phyloP scores from a whole-genome alignment of 805 yeast species.

The Spathaspora boniae region DNA sequence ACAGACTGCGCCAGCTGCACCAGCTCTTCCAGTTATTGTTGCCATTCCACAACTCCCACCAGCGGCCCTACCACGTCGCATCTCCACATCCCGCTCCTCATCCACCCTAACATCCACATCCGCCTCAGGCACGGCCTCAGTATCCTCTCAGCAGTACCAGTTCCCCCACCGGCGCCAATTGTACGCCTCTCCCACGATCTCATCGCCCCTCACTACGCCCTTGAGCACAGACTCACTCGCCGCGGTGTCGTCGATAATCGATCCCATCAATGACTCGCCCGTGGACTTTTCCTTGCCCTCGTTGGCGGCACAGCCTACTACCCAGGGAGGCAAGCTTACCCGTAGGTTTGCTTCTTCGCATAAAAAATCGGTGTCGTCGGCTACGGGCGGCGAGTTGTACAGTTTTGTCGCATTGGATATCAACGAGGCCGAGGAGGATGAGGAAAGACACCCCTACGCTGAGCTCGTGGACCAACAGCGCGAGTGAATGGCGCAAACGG shows the following conservation, averaged over 20 bases:
- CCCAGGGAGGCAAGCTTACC: too few species aligned
- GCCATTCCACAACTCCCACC: neutral
- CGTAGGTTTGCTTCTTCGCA: too few species aligned
- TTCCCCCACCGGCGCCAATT: constrained; percentile 3
- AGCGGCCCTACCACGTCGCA: neutral
- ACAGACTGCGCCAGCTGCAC: neutral
- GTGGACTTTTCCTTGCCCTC: constrained; percentile 32
- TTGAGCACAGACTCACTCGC: constrained; percentile 21
- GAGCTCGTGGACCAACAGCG: too few species aligned
- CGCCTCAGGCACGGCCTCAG: neutral
- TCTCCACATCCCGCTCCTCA: neutral
- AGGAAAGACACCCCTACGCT: too few species aligned
- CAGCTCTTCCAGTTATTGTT: neutral
- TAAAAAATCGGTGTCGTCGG: constrained; percentile 15
- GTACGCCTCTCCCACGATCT: constrained; percentile 27
- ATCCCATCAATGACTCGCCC: constrained; percentile 38
- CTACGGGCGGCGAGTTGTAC: constrained; percentile 21
- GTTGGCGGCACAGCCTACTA: too few species aligned
- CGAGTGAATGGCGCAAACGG: too few species aligned
- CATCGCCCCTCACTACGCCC: constrained; percentile 37
- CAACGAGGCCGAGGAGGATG: constrained; percentile 22
- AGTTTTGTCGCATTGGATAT: constrained; percentile 19
- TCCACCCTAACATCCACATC: constrained; percentile 1
- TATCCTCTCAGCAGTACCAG: constrained; percentile 3
- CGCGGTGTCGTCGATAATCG: constrained; percentile 20